Base-by-base conservation (phyloP, 2,329 filamentous ascomycete species). In the Trichoderma guizhouense region DNA sequence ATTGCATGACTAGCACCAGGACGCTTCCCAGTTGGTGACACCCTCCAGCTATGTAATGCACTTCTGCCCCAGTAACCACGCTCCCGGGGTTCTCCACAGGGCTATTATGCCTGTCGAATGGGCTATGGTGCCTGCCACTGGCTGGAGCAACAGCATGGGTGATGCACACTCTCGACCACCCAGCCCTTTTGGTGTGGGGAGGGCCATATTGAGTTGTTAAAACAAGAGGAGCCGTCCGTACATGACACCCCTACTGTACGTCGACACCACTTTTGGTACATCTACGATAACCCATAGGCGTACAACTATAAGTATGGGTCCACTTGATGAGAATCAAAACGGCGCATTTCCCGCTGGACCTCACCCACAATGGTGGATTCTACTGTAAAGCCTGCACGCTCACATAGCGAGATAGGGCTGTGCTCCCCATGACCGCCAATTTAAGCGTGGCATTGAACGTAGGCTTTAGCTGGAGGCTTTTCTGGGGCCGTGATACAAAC, bases 41-140 rank as follows among this genome's bases (percentile, higher is more conserved):
- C 71, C 39, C 39, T 32, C n/a, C n/a, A n/a, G n/a, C n/a, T n/a
- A 14, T 32, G 15, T 65, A 67, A 68, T 53, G 53, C 62, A 68
- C 34, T 60, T 43, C 36, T 53, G 61, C 51, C 18, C 66, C 71
- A 61, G 66, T 70, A 26, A 60, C 67, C 71, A 61, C 30, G 67
- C 24, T 36, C 66, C n/a, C 24, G 51, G 71, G 71, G 68, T 70
- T 66, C 9, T 28, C 53, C 64, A 60, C 65, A 72, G 67, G 71
- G 67, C 71, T 72, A 71, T 55, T 57, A 70, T 72, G 71, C 71
- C 71, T 70, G 60, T 70, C 67, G 43, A n/a, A 68, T 60, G 57
- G 47, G 57, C 57, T 60, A 8, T 24, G 57, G 30, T 67, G 69
- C 62, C 62, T 61, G 53, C 30, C 39, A 62, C 24, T 72, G 66